A percentile compares a stretch with the other conserved stretches of the same genome.
phyloP scores from a whole-genome alignment of 2,329 filamentous ascomycete genomes.

The Phaeophleospora eucalypticola region DNA sequence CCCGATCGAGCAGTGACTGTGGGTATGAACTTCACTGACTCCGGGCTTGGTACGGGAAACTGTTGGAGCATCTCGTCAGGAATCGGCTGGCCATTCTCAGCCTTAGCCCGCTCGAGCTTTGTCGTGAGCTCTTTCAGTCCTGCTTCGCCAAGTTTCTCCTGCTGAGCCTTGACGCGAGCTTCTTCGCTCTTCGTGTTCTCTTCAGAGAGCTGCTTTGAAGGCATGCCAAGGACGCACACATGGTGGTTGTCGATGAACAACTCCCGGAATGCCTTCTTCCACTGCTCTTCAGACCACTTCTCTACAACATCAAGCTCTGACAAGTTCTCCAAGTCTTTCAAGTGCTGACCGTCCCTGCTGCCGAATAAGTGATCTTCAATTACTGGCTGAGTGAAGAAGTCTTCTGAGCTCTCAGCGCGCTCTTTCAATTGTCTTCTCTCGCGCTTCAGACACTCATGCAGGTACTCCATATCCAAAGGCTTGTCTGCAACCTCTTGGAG shows the following conservation, averaged over 20 bases:
- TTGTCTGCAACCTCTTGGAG: conserved; percentile 75
- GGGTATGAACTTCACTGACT: conserved; percentile 92
- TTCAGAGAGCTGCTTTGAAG: conserved; percentile 72
- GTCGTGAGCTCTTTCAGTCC: conserved; percentile 71
- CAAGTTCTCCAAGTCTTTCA: conserved; percentile 40
- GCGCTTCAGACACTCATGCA: conserved; percentile 79
- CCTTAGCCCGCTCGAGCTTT: conserved; percentile 76
- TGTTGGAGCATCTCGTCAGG: conserved; percentile 74
- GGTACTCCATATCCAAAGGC: conserved; percentile 82
- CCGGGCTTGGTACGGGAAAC: conserved; percentile 77
- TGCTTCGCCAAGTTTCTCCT: conserved; percentile 72
- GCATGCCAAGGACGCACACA: conserved; percentile 81
- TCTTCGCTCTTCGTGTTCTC: conserved; percentile 80
- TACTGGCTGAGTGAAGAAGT: conserved; percentile 77
- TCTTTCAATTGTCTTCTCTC: conserved; percentile 80
- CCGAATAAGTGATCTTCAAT: conserved; percentile 93
- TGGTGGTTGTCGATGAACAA: conserved; percentile 85
- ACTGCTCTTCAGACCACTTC: conserved; percentile 76
- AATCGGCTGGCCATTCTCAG: conserved; percentile 82
- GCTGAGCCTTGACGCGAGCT: conserved; percentile 71
- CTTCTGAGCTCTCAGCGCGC: conserved; percentile 73
- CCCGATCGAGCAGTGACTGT: conserved; percentile 82
- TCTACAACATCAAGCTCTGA: conserved; percentile 63
- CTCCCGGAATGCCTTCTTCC: conserved; percentile 74
- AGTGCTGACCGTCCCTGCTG: conserved; percentile 65